Percentiles rank a stretch among this genome's conserved stretches.
Evolutionary conservation across 768 basidiomycete genomes (phyloP).

Genomic region (Mrakia hoshinonis): DNA sequence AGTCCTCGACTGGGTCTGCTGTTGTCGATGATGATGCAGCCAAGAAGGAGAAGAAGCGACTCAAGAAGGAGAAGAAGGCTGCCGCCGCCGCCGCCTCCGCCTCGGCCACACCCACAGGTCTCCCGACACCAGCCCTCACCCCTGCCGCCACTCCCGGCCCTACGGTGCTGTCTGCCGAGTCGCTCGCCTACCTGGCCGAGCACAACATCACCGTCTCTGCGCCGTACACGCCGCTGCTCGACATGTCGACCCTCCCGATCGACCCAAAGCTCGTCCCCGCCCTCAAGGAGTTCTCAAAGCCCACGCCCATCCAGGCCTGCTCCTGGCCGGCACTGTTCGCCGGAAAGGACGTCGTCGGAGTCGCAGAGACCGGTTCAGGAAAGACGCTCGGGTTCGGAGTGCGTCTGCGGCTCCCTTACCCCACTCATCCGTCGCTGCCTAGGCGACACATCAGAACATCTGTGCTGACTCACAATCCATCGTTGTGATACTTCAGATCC

Average conservation of each 20-base stretch:
- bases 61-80: slow-evolving; percentile 35
- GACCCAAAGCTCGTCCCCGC: slow-evolving; percentile 54
- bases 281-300: slow-evolving; percentile 66
- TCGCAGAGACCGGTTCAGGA: slow-evolving; percentile 87
- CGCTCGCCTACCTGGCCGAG: slow-evolving; percentile 52
- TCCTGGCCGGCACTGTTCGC: slow-evolving; percentile 82
- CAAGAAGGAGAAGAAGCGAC: slow-evolving; percentile 33
- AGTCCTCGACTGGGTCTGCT: slow-evolving; percentile 30
- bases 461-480: neutral
- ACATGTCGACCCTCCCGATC: slow-evolving; percentile 65
- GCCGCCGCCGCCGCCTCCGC: slow-evolving; percentile 24
- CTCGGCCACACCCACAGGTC: slow-evolving; percentile 27
- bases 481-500: slow-evolving; percentile 37
- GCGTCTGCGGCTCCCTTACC: neutral
- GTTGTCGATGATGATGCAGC: slow-evolving; percentile 29
- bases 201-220: slow-evolving; percentile 63
- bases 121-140: slow-evolving; percentile 10
- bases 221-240: slow-evolving; percentile 57
- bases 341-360: slow-evolving; percentile 73
- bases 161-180: slow-evolving; percentile 24
- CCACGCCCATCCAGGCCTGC: slow-evolving; percentile 92
- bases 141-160: slow-evolving; percentile 30
- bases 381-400: slow-evolving; percentile 96
- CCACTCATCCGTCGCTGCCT: neutral
- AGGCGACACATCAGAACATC: no score